Percentiles rank a stretch among this genome's conserved stretches.
Conservation (phyloP, 2,329 filamentous ascomycete genomes). For the Colletotrichum kahawae region DNA sequence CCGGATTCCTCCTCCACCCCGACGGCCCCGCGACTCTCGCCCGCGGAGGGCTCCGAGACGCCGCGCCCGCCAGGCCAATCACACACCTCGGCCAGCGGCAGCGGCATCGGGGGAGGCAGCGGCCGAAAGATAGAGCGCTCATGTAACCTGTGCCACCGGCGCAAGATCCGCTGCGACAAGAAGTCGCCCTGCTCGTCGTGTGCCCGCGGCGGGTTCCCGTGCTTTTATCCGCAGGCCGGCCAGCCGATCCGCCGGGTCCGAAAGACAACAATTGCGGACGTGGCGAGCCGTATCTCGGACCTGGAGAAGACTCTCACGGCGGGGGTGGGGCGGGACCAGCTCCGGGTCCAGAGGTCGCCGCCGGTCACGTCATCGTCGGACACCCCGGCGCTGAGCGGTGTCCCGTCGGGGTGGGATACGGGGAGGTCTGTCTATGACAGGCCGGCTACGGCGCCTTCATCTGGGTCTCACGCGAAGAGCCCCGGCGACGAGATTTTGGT, state of each 20-base stretch:
- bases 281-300: slow-evolving; percentile 38
- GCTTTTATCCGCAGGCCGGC: slow-evolving; percentile 32
- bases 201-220: slow-evolving; percentile 28
- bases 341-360: not conserved
- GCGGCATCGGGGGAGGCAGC: not conserved
- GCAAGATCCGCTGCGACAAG: slow-evolving; percentile 37
- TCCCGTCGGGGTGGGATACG: not conserved
- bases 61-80: not conserved
- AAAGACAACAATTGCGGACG: slow-evolving; percentile 33
- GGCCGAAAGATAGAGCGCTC: slow-evolving; percentile 29
- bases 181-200: slow-evolving; percentile 32
- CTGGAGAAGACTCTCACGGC: slow-evolving; percentile 34
- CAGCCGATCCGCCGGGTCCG: slow-evolving; percentile 27
- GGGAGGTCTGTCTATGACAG: not conserved
- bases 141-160: slow-evolving; percentile 33
- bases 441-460: not conserved
- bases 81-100: not conserved
- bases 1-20: not conserved
- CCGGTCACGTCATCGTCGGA: not conserved
- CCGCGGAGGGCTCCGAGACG: not conserved
- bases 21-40: not conserved
- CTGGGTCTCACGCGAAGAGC: not conserved
- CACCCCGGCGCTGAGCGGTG: not conserved
- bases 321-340: not conserved
- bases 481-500: slow-evolving; percentile 31